These are phyloP conservation scores for Thecaphora thlaspeos DNA, from an alignment of 1,284 basidiomycete genomes.

Conservation along the genomic window DNA sequence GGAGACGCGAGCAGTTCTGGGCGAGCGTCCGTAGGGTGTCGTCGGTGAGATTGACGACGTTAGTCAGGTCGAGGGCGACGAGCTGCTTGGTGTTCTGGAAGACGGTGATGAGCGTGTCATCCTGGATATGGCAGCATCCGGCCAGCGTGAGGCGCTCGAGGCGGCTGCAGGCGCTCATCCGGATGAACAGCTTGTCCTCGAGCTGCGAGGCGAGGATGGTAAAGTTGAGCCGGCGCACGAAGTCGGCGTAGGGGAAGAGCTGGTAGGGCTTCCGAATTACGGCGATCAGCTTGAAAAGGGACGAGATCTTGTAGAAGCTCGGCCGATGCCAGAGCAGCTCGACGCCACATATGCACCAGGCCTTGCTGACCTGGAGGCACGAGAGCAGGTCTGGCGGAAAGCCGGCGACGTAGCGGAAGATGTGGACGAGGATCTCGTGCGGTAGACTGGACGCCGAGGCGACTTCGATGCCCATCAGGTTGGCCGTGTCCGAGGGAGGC, in stretches of 20 bases:
- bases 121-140: slow-evolving; percentile 73
- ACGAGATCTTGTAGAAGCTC: slow-evolving; percentile 69
- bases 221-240: slow-evolving; percentile 90
- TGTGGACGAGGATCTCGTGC: slow-evolving; percentile 88
- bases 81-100: slow-evolving; percentile 73
- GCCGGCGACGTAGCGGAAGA: slow-evolving; percentile 78
- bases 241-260: slow-evolving; percentile 82
- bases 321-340: slow-evolving; percentile 95
- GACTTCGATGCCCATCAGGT: slow-evolving; percentile 18
- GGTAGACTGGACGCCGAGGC: slow-evolving; percentile 63
- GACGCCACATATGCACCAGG: slow-evolving; percentile 93
- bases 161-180: slow-evolving; percentile 74
- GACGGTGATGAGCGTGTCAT: slow-evolving; percentile 69
- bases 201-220: slow-evolving; percentile 71
- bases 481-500: slow-evolving; percentile 31
- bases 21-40: slow-evolving; percentile 42
- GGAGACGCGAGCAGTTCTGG: slow-evolving; percentile 70
- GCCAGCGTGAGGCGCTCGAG: slow-evolving; percentile 90
- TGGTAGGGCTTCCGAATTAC: slow-evolving; percentile 56
- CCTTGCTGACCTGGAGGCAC: slow-evolving; percentile 71
- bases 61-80: slow-evolving; percentile 82
- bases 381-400: slow-evolving; percentile 68
- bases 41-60: slow-evolving; percentile 57
- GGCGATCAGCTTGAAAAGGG: slow-evolving; percentile 66
- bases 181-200: slow-evolving; percentile 73